Base-by-base conservation (phyloP, 2,329 filamentous ascomycete species). In the Fusarium chaquense region DNA sequence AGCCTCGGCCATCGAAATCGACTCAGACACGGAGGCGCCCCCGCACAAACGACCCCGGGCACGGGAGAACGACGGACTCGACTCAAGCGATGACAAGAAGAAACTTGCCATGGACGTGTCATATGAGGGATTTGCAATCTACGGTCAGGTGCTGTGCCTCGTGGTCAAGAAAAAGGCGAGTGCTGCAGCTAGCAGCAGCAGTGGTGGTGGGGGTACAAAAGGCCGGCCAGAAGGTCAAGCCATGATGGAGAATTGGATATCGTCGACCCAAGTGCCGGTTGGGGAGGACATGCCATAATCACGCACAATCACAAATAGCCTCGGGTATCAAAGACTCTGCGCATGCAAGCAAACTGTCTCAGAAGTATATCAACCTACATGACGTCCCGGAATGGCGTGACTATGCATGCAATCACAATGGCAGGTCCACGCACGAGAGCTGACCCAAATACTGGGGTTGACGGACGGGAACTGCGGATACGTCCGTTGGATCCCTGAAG, bases 41-140 rank as follows among this genome's bases (percentile, higher is more conserved):
- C 82, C 83, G 28, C 73, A 80, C 33, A 87, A 86, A 78, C 82
- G 83, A 58, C 80, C 78, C 36, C 77, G 78, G 75, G 82, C 73
- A 46, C 76, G 73, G 35, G 70, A 69, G 35, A 75, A 76, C 50
- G 74, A 76, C 51, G 66, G 56, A 47, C 75, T 75, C 26, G 80
- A 76, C 20, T 77, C 77, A 20, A 78, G 78, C 12, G 89, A 92
- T 60, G 92, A 97, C 76, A 97, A 98, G 82, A 98, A 99, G 83
- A 98, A 98, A 79, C 82, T 97, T 73, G 88, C 87, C 22, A 88
- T 98, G 83, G 90, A 91, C 66, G 96, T 95, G 28, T 90, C 90
- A 16, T 99, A 98, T 80, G 94, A 98, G 75, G 95, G 96, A 11
- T 98, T 98, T 81, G 93, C 91, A 74, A 98, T 99, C 76, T 97